Evolutionary conservation across 768 basidiomycete genomes (phyloP), one percentile per base, ranked within the genome.

Genomic region (Filobasidium wieringae): DNA sequence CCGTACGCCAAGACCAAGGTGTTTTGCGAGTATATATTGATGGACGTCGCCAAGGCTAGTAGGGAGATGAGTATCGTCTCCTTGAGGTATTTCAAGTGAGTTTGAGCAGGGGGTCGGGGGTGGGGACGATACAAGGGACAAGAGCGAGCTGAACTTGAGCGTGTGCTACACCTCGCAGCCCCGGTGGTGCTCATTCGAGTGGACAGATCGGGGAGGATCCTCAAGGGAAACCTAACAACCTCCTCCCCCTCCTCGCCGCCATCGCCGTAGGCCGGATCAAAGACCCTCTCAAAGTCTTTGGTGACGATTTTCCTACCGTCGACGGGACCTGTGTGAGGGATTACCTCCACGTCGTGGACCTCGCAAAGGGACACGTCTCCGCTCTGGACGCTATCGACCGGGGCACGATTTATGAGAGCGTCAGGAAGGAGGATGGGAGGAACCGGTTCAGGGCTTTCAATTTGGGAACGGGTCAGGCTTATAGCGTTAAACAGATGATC

Each of bases 271-370:
- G 93, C 30, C 84, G 90, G 51, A 81, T 89, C 63, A 84, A 85
- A 22, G 80, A 79, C 34, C 61, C 64, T 26, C 61, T 78, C 57
- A 85, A 87, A 69, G 87, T 99, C 4, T 99, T 97, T 69, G 93
- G 95, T 30, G 87, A 93, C 70, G 90, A 99, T 74, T 99, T 95
- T 74, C 90, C 92, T 22, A 99, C 95, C 63, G 88, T 87, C 34
- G 93, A 97, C 69, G 93, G 93, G 8, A 96, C 93, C 7, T 99
- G 93, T 68, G 88, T 97, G n/a, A 85, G 92, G 40, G 92, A 97
- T 56, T 76, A 76, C 67, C 70, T 76, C 15, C 76, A 76, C 65
- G 82, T 99, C 60, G 81, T 96, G 71, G 95, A 99, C 73, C 80
- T 99, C 47, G 89, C 95, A n/a, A 78, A 83, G 15, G 95, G 95